These are phyloP conservation scores for Aspergillus fumigatiaffinis DNA, from an alignment of 2,329 filamentous ascomycete species.

Conservation along the genomic window DNA sequence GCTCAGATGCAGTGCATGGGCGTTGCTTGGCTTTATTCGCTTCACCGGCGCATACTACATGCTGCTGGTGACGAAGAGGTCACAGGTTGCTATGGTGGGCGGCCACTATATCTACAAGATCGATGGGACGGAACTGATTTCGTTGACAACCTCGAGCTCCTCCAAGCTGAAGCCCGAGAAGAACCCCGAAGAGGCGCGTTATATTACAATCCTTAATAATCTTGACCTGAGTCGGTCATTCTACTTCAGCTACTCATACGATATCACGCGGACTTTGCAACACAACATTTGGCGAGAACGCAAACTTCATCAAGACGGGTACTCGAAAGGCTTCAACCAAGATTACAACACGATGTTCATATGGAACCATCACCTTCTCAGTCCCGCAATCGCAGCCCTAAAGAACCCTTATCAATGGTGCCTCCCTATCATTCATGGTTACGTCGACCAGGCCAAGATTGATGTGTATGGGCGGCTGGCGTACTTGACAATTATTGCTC, in stretches of 20 bases:
- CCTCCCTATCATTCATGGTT: constrained; percentile 90
- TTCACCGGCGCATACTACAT: constrained; percentile 98
- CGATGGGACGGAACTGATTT: constrained; percentile 87
- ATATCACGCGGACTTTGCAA: constrained; percentile 87
- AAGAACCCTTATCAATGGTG: constrained; percentile 93
- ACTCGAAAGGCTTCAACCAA: constrained; percentile 60
- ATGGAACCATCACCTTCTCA: constrained; percentile 88
- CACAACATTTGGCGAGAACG: constrained; percentile 85
- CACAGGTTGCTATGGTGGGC: constrained; percentile 91
- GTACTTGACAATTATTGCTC: constrained; percentile 89
- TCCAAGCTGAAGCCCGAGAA: constrained; percentile 71
- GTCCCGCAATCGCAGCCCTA: constrained; percentile 66
- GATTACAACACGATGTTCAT: constrained; percentile 97
- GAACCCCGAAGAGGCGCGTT: constrained; percentile 85
- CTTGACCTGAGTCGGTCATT: constrained; percentile 87
- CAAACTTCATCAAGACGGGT: constrained; percentile 62
- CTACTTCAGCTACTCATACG: constrained; percentile 98
- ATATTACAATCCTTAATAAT: constrained; percentile 83
- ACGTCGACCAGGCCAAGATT: constrained; percentile 83
- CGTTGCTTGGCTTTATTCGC: constrained; percentile 86
- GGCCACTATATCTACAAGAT: constrained; percentile 96
- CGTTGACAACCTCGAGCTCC: constrained; percentile 67
- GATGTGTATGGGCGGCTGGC: constrained; percentile 84
- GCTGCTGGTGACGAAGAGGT: constrained; percentile 92
- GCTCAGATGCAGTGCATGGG: constrained; percentile 87